These are phyloP conservation scores for Aspergillus amoenus DNA, from an alignment of 2,329 filamentous ascomycete genomes.

Conservation along the genomic window DNA sequence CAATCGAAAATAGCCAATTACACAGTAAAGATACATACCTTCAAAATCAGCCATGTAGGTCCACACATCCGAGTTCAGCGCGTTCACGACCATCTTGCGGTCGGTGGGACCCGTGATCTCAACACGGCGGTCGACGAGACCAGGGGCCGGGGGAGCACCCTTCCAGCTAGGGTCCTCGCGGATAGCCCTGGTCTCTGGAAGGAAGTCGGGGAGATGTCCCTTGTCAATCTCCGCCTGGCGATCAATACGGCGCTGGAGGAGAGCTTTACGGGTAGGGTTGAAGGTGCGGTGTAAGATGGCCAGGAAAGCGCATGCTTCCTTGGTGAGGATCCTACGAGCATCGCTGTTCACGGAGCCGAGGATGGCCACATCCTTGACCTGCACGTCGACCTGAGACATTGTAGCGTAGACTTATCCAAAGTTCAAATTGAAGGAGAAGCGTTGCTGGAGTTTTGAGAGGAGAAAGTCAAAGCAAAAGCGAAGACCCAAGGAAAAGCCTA, in stretches of 20 bases:
- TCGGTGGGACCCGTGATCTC: constrained; percentile 98
- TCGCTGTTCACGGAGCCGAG: constrained; percentile 74
- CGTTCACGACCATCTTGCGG: constrained; percentile 98
- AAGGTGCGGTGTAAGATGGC: constrained; percentile 93
- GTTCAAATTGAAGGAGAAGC: neutral
- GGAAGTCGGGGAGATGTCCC: constrained; percentile 85
- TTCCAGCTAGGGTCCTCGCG: constrained; percentile 93
- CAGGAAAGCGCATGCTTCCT: constrained; percentile 86
- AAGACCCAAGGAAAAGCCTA: constrained; percentile 5
- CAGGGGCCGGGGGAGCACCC: constrained; percentile 86
- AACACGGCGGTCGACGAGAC: constrained; percentile 86
- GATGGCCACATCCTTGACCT: constrained; percentile 86
- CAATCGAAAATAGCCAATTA: neutral
- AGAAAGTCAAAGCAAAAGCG: neutral
- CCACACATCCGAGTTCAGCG: constrained; percentile 92
- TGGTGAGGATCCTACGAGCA: constrained; percentile 87
- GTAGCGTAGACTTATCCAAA: constrained; percentile 1
- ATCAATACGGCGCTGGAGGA: constrained; percentile 80
- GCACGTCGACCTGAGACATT: constrained; percentile 70
- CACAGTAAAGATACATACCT: constrained; percentile 55
- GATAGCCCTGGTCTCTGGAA: constrained; percentile 92
- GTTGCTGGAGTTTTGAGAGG: neutral
- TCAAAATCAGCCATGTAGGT: constrained; percentile 99
- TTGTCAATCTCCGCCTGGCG: constrained; percentile 93
- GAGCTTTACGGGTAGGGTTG: constrained; percentile 80